A percentile compares a stretch with the other conserved stretches of the same genome.
phyloP scores from a whole-genome alignment of 139 green algal species.

The Chlorella ohadii region DNA sequence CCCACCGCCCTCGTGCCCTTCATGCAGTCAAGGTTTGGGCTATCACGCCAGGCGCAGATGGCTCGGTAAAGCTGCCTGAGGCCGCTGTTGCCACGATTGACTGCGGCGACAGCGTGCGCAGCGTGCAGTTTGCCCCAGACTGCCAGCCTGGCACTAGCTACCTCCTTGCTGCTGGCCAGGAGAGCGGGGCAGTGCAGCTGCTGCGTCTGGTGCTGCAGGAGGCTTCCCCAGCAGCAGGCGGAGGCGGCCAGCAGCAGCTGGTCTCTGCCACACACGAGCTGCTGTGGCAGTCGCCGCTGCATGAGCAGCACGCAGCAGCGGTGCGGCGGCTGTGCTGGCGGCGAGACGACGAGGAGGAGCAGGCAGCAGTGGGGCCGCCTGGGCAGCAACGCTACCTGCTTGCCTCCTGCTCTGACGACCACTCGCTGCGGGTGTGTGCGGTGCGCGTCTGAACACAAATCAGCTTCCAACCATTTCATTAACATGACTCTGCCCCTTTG shows the following conservation, averaged over 20 bases:
- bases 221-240: too few relatives aligned
- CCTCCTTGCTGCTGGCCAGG: slow-evolving; percentile 73
- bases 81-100: slow-evolving; percentile 29
- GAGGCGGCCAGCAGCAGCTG: not conserved
- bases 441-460: not conserved
- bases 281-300: slow-evolving; percentile 50
- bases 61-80: slow-evolving; percentile 3
- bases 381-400: slow-evolving; percentile 39
- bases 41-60: not conserved
- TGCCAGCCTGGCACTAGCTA: slow-evolving; percentile 15
- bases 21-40: slow-evolving; percentile 26
- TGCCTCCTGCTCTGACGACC: slow-evolving; percentile 72
- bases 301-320: slow-evolving; percentile 56
- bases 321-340: slow-evolving; percentile 72
- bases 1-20: too few relatives aligned
- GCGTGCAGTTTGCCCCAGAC: slow-evolving; percentile 61
- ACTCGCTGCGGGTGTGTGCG: slow-evolving; percentile 67
- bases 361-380: not conserved
- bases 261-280: not conserved
- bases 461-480: not conserved
- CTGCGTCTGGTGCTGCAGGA: slow-evolving; percentile 29
- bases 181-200: slow-evolving; percentile 73
- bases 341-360: not conserved
- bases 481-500: too few relatives aligned
- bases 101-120: slow-evolving; percentile 62